These are phyloP conservation scores for Oidiodendron maius DNA, from an alignment of 495 filamentous ascomycete species.

Conservation along the genomic window DNA sequence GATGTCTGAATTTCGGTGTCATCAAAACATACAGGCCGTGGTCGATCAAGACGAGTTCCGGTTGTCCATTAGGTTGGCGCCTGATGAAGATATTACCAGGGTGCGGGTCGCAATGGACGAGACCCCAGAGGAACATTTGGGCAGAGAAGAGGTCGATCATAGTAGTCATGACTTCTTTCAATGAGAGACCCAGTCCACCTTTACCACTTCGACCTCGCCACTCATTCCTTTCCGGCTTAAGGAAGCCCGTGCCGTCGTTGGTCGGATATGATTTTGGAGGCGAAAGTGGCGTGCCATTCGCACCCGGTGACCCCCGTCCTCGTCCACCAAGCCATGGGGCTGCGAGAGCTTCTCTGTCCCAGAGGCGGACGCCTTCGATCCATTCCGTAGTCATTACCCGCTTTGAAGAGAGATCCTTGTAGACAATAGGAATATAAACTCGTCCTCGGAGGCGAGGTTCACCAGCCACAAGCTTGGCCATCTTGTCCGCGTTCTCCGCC, in stretches of 20 bases:
- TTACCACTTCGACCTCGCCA: constrained; percentile 67
- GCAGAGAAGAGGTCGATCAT: constrained; percentile 94
- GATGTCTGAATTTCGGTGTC: constrained; percentile 72
- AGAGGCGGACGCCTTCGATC: constrained; percentile 89
- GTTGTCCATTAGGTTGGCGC: constrained; percentile 68
- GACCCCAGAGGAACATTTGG: constrained; percentile 94
- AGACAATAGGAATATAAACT: constrained; percentile 84
- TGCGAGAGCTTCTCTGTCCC: constrained; percentile 77
- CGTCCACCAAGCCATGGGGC: constrained; percentile 70
- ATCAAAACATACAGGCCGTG: constrained; percentile 94
- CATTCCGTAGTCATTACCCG: constrained; percentile 93
- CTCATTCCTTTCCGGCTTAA: constrained; percentile 74
- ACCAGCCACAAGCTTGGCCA: constrained; percentile 68
- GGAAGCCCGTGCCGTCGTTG: constrained; percentile 32
- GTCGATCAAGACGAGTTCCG: constrained; percentile 92
- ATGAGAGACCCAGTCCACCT: constrained; percentile 75
- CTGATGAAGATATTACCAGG: constrained; percentile 96
- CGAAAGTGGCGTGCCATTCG: constrained; percentile 60
- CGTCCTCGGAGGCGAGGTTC: constrained; percentile 71
- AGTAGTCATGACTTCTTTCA: constrained; percentile 86
- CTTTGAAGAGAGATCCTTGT: constrained; percentile 72
- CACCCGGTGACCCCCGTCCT: constrained; percentile 70
- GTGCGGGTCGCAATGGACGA: constrained; percentile 92
- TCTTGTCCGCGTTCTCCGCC: constrained; percentile 78
- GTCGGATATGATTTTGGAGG: constrained; percentile 40